Evolutionary conservation across 495 filamentous ascomycete species (phyloP), one percentile per base, ranked within the genome.

Genomic region (Apodospora peruviana): DNA sequence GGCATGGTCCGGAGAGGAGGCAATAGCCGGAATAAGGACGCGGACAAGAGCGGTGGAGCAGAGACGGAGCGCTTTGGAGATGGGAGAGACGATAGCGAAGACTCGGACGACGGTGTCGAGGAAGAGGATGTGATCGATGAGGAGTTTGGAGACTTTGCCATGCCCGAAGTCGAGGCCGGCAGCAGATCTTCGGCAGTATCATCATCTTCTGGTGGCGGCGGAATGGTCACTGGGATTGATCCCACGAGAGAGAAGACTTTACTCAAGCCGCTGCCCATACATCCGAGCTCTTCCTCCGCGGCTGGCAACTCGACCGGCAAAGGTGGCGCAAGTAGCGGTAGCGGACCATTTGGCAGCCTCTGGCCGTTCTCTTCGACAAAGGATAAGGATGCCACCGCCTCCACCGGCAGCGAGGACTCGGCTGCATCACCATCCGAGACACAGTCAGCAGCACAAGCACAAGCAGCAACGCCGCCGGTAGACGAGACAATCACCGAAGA

Each of bases 61-160:
- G 53, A 55, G 24, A 51, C 37, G 7, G 71, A 74, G 54, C 58
- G 59, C 39, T 75, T 73, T 48, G 71, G 71, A 5, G 71, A 75
- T 39, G 73, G 71, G 7, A 60, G 71, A 25, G 72, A 73, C 34
- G 71, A 73, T 40, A 68, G 64, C 18, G 70, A 73, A 43, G 61
- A 59, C 0, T 63, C 59, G 1, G 53, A 56, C 41, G 51, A 44
- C 5, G 41, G n/a, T 9, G 54, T 44, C 10, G 65, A 65, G 25
- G 65, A 68, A 16, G 72, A 73, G 18, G 72, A 72, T 7, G 68
- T 71, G 2, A 73, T 72, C 7, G 71, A 75, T 27, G 73, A 75
- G 41, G 73, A 76, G 49, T 76, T 75, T 56, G 73, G 72, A 12
- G 74, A 76, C 46, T 77, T 77, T 53, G 72, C 72, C 59, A 74